Base-by-base conservation (phyloP, 2,329 filamentous ascomycete genomes). In the Clarireedia hainanense region DNA sequence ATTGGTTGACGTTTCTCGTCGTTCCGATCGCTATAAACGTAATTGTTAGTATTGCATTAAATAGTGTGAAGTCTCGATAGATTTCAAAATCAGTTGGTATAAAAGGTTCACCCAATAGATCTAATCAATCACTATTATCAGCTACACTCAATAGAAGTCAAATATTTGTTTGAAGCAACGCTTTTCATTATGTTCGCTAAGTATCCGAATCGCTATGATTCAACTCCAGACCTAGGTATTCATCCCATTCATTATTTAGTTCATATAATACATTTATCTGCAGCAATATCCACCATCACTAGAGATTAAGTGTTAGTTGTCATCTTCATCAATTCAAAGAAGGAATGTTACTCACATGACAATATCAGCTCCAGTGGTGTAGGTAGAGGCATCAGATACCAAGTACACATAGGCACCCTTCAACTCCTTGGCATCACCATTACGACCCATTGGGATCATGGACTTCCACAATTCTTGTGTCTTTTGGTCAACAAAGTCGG, bases 401-500 rank as follows among this genome's bases (percentile, higher is more conserved):
- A 77, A 68, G 66, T 77, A 77, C 36, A 78, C 73, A 69, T 78
- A 79, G 24, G 75, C 75, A 17, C 79, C 81, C 75, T 83, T 83
- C 61, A 84, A 69, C 72, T 84, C 80, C 74, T 80, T 81, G 15
- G 82, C 80, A 65, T 83, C 76, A 54, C 77, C 80, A 60, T 82
- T 74, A 61, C 80, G 77, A 43, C 78, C 77, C 72, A 82, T 73
- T 4, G 80, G 80, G 60, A 82, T 82, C 80, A 81, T 81, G 24
- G 71, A 75, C 67, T 77, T 73, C 80, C 80, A 83, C 52, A 83
- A 67, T 59, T 80, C 69, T 72, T 83, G 78, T 1, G 71, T 73
- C 60, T 82, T 71, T 73, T 81, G 69, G 56, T 77, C 75, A 36
- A 85, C 80, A 65, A 86, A 86, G 71, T 86, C 82, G 58, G 79